Base-by-base conservation (phyloP, 345 rosid genomes). In the Aethionema arabicum region DNA sequence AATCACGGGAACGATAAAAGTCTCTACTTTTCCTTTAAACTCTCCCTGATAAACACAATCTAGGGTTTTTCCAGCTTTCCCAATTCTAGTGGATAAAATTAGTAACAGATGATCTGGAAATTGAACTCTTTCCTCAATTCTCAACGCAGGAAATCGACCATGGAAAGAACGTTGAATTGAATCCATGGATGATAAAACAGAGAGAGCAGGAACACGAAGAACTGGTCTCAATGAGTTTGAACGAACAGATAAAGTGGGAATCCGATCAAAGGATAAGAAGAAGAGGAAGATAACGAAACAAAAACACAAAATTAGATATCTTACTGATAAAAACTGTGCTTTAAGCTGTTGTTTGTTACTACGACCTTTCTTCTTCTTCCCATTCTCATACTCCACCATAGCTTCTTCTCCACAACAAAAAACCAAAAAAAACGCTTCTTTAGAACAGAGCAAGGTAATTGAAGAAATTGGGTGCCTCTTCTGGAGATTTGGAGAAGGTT, bases 51-150 rank as follows among this genome's bases (percentile, higher is more conserved):
- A 95, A 45, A 88, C 82, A 65, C 99, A 95, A 29, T 83, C 79
- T 49, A 90, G 48, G 56, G 16, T 11, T 7, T 62, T 63, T 15
- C 65, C 79, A 42, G 45, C 13, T 8, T 10, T 50, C 15, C 56
- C 57, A 27, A 82, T 55, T 65, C 67, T 69, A 5, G 5, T 57
- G 3, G 95, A 71, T 0, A 83, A 74, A 66, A 90, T 69, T 9
- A 95, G 72, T 62, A 95, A 45, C n/a, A 86, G 29, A 41, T 90
- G 95, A 77, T 90, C 96, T 1, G 96, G 97, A 35, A 93, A 80
- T 67, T 80, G 69, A n/a, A 90, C 86, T 65, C 83, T 76, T 67
- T 70, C 90, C 43, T 84, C 82, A 11, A 93, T 73, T 0, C 66
- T 66, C 39, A 83, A 59, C 54, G 74, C 68, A 30, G 56, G 59